A percentile compares a stretch with the other conserved stretches of the same genome.
These are phyloP conservation scores for Colletotrichum karsti DNA, from an alignment of 2,329 filamentous ascomycete species.

Conservation along the genomic window DNA sequence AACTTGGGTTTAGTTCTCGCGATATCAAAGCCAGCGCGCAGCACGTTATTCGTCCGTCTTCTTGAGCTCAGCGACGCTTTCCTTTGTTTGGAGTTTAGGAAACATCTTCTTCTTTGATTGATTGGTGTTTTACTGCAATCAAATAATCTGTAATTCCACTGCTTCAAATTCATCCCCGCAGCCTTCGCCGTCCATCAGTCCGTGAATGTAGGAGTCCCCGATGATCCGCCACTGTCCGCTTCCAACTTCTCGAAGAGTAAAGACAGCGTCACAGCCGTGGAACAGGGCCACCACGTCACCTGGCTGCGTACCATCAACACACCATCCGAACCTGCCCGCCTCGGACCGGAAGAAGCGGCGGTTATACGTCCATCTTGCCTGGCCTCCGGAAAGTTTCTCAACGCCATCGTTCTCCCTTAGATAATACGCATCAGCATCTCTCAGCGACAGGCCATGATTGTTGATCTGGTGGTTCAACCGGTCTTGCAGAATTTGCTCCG, in stretches of 20 bases:
- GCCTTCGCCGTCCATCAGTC: conserved; percentile 3
- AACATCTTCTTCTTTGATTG: fast-evolving
- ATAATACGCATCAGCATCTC: conserved; percentile 6
- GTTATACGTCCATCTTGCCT: conserved; percentile 5
- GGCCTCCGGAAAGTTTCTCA: neutral
- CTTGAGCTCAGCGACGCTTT: too few relatives aligned
- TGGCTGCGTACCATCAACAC: neutral
- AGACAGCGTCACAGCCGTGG: neutral
- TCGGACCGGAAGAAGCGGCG: conserved; percentile 17
- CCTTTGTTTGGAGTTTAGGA: neutral
- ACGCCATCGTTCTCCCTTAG: neutral
- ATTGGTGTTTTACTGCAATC: neutral
- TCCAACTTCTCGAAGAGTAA: neutral
- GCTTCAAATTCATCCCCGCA: neutral
- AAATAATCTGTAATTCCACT: neutral
- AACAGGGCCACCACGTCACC: neutral
- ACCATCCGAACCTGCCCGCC: conserved; percentile 1
- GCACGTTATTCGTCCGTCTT: neutral
- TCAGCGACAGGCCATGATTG: neutral
- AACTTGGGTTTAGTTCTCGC: conserved; percentile 41
- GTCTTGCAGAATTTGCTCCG: neutral
- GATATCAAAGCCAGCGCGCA: conserved; percentile 8
- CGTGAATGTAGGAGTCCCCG: neutral
- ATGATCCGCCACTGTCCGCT: neutral
- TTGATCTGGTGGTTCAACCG: neutral